Percentiles rank a stretch among this genome's conserved stretches.
phyloP scores from a whole-genome alignment of 2,329 filamentous ascomycete genomes.

The Talaromyces sp. region DNA sequence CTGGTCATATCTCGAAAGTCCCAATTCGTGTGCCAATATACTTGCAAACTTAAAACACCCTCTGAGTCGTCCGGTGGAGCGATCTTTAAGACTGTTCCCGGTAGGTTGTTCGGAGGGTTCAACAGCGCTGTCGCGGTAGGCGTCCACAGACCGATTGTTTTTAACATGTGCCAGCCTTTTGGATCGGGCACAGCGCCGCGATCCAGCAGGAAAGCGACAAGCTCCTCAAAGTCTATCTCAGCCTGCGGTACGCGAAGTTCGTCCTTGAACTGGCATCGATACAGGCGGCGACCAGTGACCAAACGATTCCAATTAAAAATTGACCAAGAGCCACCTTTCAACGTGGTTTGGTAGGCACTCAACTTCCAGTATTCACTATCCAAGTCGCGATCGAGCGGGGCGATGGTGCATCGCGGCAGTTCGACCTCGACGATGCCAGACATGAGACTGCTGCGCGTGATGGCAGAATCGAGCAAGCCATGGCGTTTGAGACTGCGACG shows the following conservation, averaged over 20 bases:
- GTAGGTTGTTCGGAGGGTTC: conserved; percentile 45
- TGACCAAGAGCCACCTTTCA: conserved; percentile 57
- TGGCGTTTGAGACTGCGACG: conserved; percentile 53
- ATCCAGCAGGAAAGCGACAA: conserved; percentile 58
- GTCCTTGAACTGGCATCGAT: conserved; percentile 57
- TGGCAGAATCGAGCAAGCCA: conserved; percentile 46
- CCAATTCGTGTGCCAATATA: conserved; percentile 53
- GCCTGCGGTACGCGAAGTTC: conserved; percentile 43
- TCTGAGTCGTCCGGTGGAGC: conserved; percentile 56
- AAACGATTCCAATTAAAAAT: conserved; percentile 62
- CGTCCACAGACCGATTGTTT: conserved; percentile 55
- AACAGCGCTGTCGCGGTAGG: conserved; percentile 54
- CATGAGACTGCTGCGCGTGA: conserved; percentile 59
- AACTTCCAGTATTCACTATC: conserved; percentile 55
- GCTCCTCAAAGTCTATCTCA: conserved; percentile 52
- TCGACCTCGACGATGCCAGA: conserved; percentile 63
- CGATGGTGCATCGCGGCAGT: conserved; percentile 58
- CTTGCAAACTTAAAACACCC: conserved; percentile 52
- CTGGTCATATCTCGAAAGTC: conserved; percentile 47
- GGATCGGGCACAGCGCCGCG: conserved; percentile 56
- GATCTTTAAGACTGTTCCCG: conserved; percentile 46
- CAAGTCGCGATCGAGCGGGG: conserved; percentile 52
- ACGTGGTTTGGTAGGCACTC: conserved; percentile 46
- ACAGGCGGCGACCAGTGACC: conserved; percentile 55
- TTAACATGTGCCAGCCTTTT: conserved; percentile 53